Percentiles rank a stretch among this genome's conserved stretches.
phyloP scores from a whole-genome alignment of 345 rosid genomes.

The Populus simonii region DNA sequence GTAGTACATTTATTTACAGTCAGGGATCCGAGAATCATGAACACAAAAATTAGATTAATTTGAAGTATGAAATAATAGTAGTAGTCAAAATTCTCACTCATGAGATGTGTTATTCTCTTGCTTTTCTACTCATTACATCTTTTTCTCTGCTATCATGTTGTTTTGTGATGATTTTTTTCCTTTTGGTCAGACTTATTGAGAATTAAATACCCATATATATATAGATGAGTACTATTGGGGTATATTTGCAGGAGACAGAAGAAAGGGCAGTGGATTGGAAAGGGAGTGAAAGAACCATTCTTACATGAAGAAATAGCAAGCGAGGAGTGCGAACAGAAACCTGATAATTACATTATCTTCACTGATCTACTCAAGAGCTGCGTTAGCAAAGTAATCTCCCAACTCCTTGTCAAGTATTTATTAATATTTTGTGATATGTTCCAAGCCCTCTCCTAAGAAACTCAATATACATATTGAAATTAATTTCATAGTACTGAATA shows the following conservation, averaged over 20 bases:
- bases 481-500: neutral
- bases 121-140: neutral
- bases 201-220: neutral
- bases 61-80: too few relatives aligned
- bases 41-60: too few relatives aligned
- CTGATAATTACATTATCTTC: constrained; percentile 45
- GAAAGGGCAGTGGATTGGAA: constrained; percentile 16
- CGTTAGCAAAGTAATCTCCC: constrained; percentile 10
- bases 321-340: constrained; percentile 16
- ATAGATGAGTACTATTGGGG: neutral
- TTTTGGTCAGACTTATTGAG: neutral
- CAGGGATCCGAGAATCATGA: too few relatives aligned
- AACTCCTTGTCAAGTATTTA: neutral
- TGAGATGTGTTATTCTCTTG: neutral
- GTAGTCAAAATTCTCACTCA: neutral
- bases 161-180: neutral
- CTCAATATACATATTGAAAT: too few relatives aligned
- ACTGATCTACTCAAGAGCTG: constrained; percentile 41
- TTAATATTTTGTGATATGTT: too few relatives aligned
- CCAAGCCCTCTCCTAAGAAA: too few relatives aligned
- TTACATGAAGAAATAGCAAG: constrained; percentile 12
- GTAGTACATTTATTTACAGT: too few relatives aligned
- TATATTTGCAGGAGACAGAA: constrained; percentile 25
- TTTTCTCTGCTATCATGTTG: neutral
- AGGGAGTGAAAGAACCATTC: constrained; percentile 9